These are phyloP conservation scores for Amanita exitialis DNA, from an alignment of 768 basidiomycete genomes.

Conservation along the genomic window DNA sequence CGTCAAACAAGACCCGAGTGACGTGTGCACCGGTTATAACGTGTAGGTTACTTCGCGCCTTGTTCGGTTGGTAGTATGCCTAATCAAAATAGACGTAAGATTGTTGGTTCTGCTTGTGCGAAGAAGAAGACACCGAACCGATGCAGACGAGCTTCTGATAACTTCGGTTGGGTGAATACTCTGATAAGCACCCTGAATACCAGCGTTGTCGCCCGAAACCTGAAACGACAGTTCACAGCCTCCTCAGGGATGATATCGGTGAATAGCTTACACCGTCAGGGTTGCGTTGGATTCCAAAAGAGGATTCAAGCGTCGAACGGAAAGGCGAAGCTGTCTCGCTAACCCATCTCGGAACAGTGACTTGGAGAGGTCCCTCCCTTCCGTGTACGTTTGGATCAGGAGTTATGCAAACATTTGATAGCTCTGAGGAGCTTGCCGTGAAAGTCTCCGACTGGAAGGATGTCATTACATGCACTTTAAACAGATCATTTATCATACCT, in stretches of 20 bases:
- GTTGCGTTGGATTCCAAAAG: background rate
- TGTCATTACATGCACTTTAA: background rate
- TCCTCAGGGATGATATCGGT: background rate
- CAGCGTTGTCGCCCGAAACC: background rate
- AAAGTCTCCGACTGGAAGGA: background rate
- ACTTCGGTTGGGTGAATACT: background rate
- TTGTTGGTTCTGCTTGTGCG: background rate
- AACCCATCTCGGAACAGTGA: slow-evolving; percentile 1
- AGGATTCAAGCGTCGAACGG: slow-evolving; percentile 1
- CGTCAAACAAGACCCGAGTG: background rate
- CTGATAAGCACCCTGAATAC: slow-evolving; percentile 3
- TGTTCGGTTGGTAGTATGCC: slow-evolving; percentile 19
- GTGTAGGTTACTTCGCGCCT: slow-evolving; percentile 15
- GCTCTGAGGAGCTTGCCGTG: background rate
- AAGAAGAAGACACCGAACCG: background rate
- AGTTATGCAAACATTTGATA: background rate
- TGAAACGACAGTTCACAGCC: background rate
- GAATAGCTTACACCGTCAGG: background rate
- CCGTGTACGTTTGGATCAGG: background rate
- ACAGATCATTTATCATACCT: too few relatives aligned
- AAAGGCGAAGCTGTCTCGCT: background rate
- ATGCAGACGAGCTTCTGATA: slow-evolving; percentile 2
- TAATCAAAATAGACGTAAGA: background rate
- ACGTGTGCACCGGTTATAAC: slow-evolving; percentile 18
- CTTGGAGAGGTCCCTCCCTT: background rate